Base-by-base conservation (phyloP, 305 asterid species). In the Petunia hybrid region DNA sequence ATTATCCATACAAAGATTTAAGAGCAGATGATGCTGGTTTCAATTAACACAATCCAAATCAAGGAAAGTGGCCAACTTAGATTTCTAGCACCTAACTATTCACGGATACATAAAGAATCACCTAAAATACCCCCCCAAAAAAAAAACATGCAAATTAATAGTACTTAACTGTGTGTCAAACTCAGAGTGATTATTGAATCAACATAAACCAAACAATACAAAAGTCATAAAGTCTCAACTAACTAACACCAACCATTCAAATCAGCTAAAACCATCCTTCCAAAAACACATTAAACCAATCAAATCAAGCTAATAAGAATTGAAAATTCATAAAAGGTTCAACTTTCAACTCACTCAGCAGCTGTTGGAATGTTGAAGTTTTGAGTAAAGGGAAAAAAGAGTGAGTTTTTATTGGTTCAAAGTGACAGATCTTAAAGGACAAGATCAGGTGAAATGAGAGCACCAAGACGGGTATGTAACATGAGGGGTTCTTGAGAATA, bases 381-480 rank as follows among this genome's bases (percentile, higher is more conserved):
- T 22, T 22, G 31, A 66, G 8, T 16, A 42, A 6, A 70, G 80
- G 56, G 46, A 68, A 13, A 12, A 79, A 51, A 76, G 10, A 57
- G 43, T 64, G 70, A 64, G 68, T 41, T 68, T 61, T 53, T 55
- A 62, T 74, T 73, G 40, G 67, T 62, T 1, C 36, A 40, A 4
- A 63, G 78, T 77, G 43, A 88, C 84, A 76, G 92, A 91, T 92
- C 92, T 88, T 89, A 83, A 86, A 36, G 62, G 89, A 86, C 92
- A 89, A 62, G 82, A 80, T 82, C 88, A 89, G 89, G 88, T 86
- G 92, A 82, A 55, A 6, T 48, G 83, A 82, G 87, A 56, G 76
- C 89, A 77, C 84, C 86, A 39, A 82, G 85, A 80, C 79, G 89
- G 45, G 1, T 48, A 71, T 71, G 6, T 35, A 71, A 71, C 78